These are phyloP conservation scores for Syncephalastrum sp. DNA, from an alignment of 371 early-diverging fungal genomes.

Conservation along the genomic window DNA sequence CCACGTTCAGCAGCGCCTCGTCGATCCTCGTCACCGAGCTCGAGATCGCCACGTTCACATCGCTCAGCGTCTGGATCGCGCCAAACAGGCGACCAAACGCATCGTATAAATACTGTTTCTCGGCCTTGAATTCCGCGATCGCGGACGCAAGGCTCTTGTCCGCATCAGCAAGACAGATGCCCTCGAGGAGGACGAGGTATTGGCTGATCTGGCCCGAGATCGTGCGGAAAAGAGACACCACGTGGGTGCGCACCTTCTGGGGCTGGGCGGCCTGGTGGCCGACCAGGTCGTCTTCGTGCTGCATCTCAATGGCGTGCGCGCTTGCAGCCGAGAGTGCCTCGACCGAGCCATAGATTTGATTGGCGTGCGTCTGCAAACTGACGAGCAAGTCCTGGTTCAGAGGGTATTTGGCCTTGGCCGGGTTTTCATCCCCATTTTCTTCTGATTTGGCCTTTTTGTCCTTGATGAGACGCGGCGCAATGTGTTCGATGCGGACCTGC, in stretches of 20 bases:
- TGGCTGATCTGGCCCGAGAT: constrained; percentile 36
- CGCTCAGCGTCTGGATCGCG: constrained; percentile 62
- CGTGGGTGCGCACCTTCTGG: constrained; percentile 19
- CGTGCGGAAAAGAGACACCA: constrained; percentile 38
- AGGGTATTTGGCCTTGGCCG: constrained; percentile 13
- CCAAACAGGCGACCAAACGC: constrained; percentile 64
- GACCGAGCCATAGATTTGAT: constrained; percentile 34
- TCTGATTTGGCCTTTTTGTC: constrained; percentile 8
- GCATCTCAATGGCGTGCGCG: constrained; percentile 10
- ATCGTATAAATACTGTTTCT: constrained; percentile 62
- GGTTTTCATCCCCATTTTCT: not conserved
- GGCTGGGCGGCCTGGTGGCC: constrained; percentile 14
- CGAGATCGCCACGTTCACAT: constrained; percentile 35
- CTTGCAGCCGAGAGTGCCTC: constrained; percentile 18
- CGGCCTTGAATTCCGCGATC: constrained; percentile 44
- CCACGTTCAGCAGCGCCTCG: constrained; percentile 37
- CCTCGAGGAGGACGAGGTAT: constrained; percentile 32
- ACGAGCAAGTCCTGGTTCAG: constrained; percentile 33
- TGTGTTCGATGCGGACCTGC: constrained; percentile 54
- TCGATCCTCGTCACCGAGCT: constrained; percentile 38
- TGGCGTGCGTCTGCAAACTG: constrained; percentile 32
- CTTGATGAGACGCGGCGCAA: constrained; percentile 33
- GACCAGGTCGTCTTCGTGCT: constrained; percentile 12
- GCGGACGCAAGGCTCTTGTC: constrained; percentile 22
- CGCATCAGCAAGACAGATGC: constrained; percentile 24